Conservation (phyloP, 129 eudicot species). For the Gnaphalium uliginosum region DNA sequence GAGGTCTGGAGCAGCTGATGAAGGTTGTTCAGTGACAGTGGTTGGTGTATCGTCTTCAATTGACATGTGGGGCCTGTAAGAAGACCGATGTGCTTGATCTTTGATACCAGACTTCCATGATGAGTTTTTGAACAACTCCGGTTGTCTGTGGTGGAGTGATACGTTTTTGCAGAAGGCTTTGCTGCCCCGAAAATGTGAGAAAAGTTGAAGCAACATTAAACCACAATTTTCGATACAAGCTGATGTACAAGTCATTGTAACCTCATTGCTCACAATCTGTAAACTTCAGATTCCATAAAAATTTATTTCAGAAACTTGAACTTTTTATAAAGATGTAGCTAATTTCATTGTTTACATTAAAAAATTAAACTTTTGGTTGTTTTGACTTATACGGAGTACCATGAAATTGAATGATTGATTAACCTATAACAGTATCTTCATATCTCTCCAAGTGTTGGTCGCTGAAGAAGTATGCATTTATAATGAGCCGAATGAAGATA, state of each 20-base stretch:
- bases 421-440: background rate
- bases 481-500: conserved; percentile 15
- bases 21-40: background rate
- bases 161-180: conserved; percentile 67
- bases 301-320: background rate
- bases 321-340: background rate
- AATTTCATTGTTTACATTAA: background rate
- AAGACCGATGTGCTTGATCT: conserved; percentile 52
- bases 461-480: conserved; percentile 12
- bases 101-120: conserved; percentile 38
- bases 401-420: background rate
- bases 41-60: conserved; percentile 46
- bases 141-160: conserved; percentile 53
- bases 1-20: background rate
- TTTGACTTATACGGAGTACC: background rate
- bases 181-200: conserved; percentile 39
- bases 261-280: background rate
- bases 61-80: conserved; percentile 71
- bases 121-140: conserved; percentile 44
- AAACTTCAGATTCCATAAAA: background rate
- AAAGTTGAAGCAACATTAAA: background rate
- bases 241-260: conserved; percentile 10
- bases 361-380: background rate
- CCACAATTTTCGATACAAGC: background rate
- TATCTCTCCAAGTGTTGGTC: conserved; percentile 28